Evolutionary conservation across 768 basidiomycete species (phyloP), one percentile per base, ranked within the genome.

Genomic region (Xerocomellus amylosporus): DNA sequence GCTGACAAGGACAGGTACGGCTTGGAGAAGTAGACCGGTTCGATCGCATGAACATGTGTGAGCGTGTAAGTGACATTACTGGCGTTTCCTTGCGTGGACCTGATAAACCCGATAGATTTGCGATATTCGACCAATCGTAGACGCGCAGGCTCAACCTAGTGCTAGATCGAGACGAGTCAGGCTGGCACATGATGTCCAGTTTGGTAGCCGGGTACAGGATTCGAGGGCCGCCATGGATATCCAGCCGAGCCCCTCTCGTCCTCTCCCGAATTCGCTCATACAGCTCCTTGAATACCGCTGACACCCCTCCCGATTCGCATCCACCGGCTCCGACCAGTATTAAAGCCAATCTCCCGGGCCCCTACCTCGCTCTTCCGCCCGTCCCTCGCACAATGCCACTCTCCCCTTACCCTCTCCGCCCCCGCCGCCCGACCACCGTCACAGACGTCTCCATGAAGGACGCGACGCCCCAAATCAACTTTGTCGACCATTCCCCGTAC

Each of bases 241-340:
- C 58, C 44, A 62, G 67, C 74, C 75, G 74, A 70, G 58, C 74
- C 73, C 74, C 76, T 77, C 74, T 79, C 74, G 74, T 75, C 65
- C 69, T 60, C 47, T 37, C 38, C 54, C 64, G 64, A 61, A 60
- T 64, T 55, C 66, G 65, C 58, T 60, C 58, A 46, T 64, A 56
- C 63, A 62, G 53, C 47, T 58, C 58, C 63, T 62, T 51, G 40
- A 39, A 41, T 45, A 58, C 60, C 59, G 62, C 64, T 66, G 64
- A 62, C 64, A 63, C 65, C 67, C 64, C 64, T 58, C 66, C 69
- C 64, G 64, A 65, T 59, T 60, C 58, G 52, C 67, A 51, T 58
- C 59, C 63, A 47, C 56, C 69, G 65, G 59, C 71, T 69, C 76
- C 70, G 66, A 64, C 58, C 34, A 49, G 68, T 75, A 77, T 75